phyloP scores from a whole-genome alignment of 164 flowering plant species.

The Magnolia changhungtana region DNA sequence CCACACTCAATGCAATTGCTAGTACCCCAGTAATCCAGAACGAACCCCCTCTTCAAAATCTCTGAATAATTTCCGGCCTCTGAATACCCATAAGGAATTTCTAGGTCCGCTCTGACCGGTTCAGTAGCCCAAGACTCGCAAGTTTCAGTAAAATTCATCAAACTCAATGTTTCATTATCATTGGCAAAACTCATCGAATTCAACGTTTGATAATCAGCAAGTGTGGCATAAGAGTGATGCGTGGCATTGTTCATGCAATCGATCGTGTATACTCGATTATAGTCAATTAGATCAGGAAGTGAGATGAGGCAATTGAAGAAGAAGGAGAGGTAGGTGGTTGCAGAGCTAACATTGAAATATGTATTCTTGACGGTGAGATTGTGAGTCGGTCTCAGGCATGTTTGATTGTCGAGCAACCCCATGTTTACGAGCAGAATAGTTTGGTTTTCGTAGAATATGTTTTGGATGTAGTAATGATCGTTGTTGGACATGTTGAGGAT shows the following conservation, averaged over 20 bases:
- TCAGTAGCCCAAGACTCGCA: neutral
- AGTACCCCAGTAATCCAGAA: conserved; percentile 35
- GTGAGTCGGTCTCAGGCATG: conserved; percentile 38
- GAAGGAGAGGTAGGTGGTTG: conserved; percentile 26
- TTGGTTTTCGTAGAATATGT: conserved; percentile 35
- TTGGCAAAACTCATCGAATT: neutral
- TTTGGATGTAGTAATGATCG: conserved; percentile 28
- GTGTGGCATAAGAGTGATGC: conserved; percentile 28
- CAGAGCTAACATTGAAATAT: conserved; percentile 19
- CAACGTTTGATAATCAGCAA: conserved; percentile 15
- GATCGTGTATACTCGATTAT: neutral
- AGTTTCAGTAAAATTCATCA: neutral
- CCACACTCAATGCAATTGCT: conserved; percentile 39
- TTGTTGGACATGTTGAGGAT: conserved; percentile 30
- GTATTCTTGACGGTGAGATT: conserved; percentile 36
- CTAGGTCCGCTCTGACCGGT: neutral
- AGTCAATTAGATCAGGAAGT: neutral
- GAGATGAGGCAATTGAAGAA: conserved; percentile 33
- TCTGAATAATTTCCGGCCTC: neutral
- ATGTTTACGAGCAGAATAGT: conserved; percentile 30
- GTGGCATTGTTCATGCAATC: conserved; percentile 23
- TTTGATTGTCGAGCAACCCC: neutral
- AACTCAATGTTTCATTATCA: neutral
- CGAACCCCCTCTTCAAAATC: conserved; percentile 39
- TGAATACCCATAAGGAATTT: neutral